Base-by-base conservation (phyloP, 2,329 filamentous ascomycete species). In the Trichoderma guizhouense region DNA sequence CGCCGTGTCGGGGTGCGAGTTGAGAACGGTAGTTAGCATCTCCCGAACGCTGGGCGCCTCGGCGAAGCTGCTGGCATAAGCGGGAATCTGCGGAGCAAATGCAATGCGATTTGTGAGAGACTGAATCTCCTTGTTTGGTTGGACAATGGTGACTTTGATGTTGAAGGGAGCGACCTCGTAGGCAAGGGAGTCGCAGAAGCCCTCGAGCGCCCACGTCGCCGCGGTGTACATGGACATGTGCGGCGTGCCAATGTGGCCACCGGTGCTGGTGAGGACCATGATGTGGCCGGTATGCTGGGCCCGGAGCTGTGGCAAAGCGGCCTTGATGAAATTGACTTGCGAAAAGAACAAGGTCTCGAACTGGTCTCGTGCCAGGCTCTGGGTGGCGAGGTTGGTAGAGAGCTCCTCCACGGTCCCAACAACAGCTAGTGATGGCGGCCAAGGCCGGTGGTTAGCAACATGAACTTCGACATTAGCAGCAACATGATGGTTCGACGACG, bases 161-260 rank as follows among this genome's bases (percentile, higher is more conserved):
- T 98, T 98, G 85, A 98, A 98, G 0, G 96, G 96, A 0, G 95
- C 93, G 74, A 99, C 92, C 82, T 99, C 96, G 82, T 98, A 99
- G 1, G 95, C 95, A 28, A 99, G 87, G 72, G 93, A 94, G 82
- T 98, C 95, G 83, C 95, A 98, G 81, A 96, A 98, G 21, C 95
- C 96, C 82, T 98, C 96, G 43, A 98, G 88, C 1, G 94, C 96
- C 94, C 95, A 98, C 47, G 94, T 95, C 15, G 94, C 93, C 21
- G 95, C 94, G 75, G 94, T 96, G 80, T 97, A 96, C 85, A 97
- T 93, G 71, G 93, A 89, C 83, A 98, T 89, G 3, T 95, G 94
- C 0, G 96, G 96, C 0, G 95, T 98, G 43, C 95, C 95, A 72
- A 98, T 91, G 81, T 98, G 95, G 3, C 94, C 95, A 47, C 93